Conservation (phyloP, 2,329 filamentous ascomycete species). For the Plenodomus tracheiphilus region DNA sequence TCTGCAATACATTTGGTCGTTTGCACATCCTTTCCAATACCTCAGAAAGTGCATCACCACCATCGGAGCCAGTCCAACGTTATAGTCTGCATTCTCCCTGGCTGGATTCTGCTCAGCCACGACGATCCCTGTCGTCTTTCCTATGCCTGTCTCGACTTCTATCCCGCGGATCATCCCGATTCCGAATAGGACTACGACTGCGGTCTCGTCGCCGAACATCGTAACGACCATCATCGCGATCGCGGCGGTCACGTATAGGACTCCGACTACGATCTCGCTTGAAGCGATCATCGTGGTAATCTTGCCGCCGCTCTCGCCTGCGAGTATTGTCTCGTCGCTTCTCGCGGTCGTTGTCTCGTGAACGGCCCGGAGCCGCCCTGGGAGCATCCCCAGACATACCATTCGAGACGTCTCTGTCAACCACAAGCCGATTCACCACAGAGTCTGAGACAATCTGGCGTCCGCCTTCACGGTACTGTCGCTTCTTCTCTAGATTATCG, state of each 20-base stretch:
- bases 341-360: constrained; percentile 17
- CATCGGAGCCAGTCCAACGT: too few relatives aligned
- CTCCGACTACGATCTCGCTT: constrained; percentile 44
- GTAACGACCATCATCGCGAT: constrained; percentile 36
- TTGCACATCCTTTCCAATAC: too few relatives aligned
- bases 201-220: constrained; percentile 31
- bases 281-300: constrained; percentile 44
- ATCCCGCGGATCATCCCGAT: constrained; percentile 41
- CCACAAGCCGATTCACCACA: constrained; percentile 37
- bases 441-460: constrained; percentile 37
- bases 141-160: constrained; percentile 47
- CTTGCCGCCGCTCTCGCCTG: constrained; percentile 35
- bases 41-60: too few relatives aligned
- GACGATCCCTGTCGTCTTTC: constrained; percentile 44
- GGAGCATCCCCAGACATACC: too few relatives aligned
- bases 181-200: constrained; percentile 32
- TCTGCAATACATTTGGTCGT: too few relatives aligned
- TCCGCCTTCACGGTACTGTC: constrained; percentile 67
- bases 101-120: constrained; percentile 14
- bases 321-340: constrained; percentile 47
- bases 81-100: too few relatives aligned
- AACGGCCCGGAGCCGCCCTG: too few relatives aligned
- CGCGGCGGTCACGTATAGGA: constrained; percentile 34
- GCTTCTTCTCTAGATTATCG: constrained; percentile 81
- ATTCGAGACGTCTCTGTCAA: constrained; percentile 26